These are phyloP conservation scores for Thecamonas trahens DNA, from an alignment of 78 protist species.

Conservation along the genomic window DNA sequence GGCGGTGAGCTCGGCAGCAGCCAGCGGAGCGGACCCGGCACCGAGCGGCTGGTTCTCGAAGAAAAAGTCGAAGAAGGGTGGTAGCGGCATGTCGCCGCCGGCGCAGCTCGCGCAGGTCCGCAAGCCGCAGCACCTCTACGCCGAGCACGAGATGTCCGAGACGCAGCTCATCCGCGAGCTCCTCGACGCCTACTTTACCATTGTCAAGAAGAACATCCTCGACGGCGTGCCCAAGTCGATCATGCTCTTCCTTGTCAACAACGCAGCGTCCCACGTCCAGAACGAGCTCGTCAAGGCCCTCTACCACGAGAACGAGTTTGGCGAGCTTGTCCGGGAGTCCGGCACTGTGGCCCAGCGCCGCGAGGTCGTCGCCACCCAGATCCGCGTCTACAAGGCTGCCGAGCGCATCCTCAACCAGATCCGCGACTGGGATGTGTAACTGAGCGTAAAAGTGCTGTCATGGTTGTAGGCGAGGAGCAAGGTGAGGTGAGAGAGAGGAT, in stretches of 20 bases:
- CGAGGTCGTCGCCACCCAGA: constrained; percentile 42
- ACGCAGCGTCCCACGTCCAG: constrained; percentile 54
- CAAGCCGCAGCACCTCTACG: too few relatives aligned
- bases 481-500: too few relatives aligned
- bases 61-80: too few relatives aligned
- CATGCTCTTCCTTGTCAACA: constrained; percentile 84
- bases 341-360: constrained; percentile 39
- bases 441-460: too few relatives aligned
- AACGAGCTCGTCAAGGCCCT: constrained; percentile 55
- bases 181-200: constrained; percentile 61
- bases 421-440: constrained; percentile 19
- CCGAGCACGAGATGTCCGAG: too few relatives aligned
- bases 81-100: too few relatives aligned
- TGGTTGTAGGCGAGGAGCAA: too few relatives aligned
- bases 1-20: too few relatives aligned
- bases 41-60: too few relatives aligned
- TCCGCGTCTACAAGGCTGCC: constrained; percentile 51
- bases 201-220: constrained; percentile 71
- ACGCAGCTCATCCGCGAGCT: too few relatives aligned
- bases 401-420: constrained; percentile 67
- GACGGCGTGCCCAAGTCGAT: constrained; percentile 85
- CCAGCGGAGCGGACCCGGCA: too few relatives aligned
- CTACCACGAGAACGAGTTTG: constrained; percentile 69
- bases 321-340: constrained; percentile 61
- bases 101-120: too few relatives aligned